Evolutionary conservation across 2,329 filamentous ascomycete species (phyloP).

Genomic region (Stemphylium beticola): DNA sequence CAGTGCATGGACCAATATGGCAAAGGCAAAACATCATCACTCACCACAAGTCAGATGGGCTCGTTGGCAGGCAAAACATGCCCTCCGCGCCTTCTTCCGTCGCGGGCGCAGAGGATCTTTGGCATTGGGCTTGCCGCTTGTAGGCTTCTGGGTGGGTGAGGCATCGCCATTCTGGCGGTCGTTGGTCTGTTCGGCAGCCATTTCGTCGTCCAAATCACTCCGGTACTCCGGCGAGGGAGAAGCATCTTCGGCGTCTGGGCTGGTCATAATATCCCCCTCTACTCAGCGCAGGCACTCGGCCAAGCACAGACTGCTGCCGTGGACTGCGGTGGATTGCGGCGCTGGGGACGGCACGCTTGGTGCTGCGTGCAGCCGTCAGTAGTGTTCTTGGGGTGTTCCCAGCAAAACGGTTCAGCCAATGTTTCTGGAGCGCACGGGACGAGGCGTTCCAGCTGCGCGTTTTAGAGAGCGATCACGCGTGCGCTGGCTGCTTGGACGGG

Average conservation of each 20-base stretch:
- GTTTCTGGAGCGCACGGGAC: slow-evolving; percentile 37
- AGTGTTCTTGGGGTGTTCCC: slow-evolving; percentile 42
- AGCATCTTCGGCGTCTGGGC: slow-evolving; percentile 56
- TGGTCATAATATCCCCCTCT: slow-evolving; percentile 54
- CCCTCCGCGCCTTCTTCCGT: slow-evolving; percentile 93
- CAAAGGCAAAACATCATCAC: slow-evolving; percentile 49
- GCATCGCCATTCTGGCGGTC: slow-evolving; percentile 48
- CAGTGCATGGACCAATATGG: not conserved
- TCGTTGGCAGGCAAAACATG: slow-evolving; percentile 95
- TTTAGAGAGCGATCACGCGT: slow-evolving; percentile 51
- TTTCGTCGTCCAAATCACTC: slow-evolving; percentile 50
- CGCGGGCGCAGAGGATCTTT: slow-evolving; percentile 90
- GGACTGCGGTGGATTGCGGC: slow-evolving; percentile 29
- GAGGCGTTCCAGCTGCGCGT: slow-evolving; percentile 50
- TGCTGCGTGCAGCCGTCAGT: slow-evolving; percentile 49
- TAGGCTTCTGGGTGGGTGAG: slow-evolving; percentile 39
- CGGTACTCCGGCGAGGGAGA: slow-evolving; percentile 56
- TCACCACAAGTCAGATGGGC: slow-evolving; percentile 98
- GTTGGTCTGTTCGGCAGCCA: slow-evolving; percentile 52
- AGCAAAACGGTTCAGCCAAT: slow-evolving; percentile 48
- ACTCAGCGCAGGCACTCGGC: slow-evolving; percentile 28
- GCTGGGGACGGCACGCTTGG: slow-evolving; percentile 50
- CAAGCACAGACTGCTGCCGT: slow-evolving; percentile 43
- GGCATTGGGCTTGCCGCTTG: slow-evolving; percentile 58
- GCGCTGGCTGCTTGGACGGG: slow-evolving; percentile 45